A percentile compares a stretch with the other conserved stretches of the same genome.
These are phyloP conservation scores for Neopestalotiopsis sp. DNA, from an alignment of 2,329 filamentous ascomycete species.

Conservation along the genomic window DNA sequence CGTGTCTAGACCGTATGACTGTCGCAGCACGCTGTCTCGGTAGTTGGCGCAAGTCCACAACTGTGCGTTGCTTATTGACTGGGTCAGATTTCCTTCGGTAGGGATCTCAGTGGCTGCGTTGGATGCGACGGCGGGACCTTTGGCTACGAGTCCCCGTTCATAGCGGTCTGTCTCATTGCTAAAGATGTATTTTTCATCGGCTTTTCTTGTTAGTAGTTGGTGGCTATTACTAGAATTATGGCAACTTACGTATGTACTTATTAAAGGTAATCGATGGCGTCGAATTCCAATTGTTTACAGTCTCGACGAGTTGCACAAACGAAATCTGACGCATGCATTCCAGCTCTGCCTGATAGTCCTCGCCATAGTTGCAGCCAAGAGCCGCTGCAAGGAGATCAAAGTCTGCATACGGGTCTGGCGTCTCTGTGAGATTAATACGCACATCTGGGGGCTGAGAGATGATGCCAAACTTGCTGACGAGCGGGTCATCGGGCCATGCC, in stretches of 20 bases:
- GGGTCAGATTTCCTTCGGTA: conserved; percentile 6
- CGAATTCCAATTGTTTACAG: conserved; percentile 1
- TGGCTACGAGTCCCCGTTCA: not conserved
- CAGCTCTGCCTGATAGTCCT: conserved; percentile 5
- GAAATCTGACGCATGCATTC: conserved; percentile 13
- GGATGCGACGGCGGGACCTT: conserved; percentile 1
- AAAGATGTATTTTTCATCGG: conserved; percentile 14
- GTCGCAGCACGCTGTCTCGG: not conserved
- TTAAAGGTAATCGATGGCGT: not conserved
- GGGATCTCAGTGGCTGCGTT: conserved; percentile 4
- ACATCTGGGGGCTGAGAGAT: conserved; percentile 5
- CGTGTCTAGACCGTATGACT: conserved; percentile 9
- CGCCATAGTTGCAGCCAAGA: conserved; percentile 10
- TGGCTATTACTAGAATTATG: not conserved
- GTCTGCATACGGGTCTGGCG: conserved; percentile 10
- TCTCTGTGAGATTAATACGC: conserved; percentile 7
- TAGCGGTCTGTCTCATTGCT: not conserved
- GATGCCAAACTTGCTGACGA: conserved; percentile 10
- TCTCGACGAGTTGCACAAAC: conserved; percentile 8
- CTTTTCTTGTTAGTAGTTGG: not conserved
- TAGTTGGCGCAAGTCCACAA: not conserved
- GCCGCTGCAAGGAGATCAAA: not conserved
- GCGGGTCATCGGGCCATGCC: conserved; percentile 10
- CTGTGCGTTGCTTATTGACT: not conserved
- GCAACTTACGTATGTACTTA: not conserved